Evolutionary conservation across 2,329 filamentous ascomycete genomes (phyloP), one percentile per base, ranked within the genome.

Genomic region (Alternaria brassicae): DNA sequence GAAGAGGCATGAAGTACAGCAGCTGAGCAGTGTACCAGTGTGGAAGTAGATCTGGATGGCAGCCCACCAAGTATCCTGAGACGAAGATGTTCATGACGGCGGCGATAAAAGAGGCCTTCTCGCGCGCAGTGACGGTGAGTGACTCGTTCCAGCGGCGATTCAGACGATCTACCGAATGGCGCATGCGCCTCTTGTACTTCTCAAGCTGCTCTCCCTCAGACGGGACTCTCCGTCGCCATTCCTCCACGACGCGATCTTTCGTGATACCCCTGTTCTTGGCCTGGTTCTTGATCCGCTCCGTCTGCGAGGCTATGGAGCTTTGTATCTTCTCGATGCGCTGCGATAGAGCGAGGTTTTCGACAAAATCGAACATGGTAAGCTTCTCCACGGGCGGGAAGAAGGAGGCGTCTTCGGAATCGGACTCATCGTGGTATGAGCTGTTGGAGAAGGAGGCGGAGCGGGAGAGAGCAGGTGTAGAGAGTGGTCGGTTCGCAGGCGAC

Each of bases 51-150:
- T 96, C 84, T 0, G 95, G 93, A 69, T 85, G 89, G 28, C 88
- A 92, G 61, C 95, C 95, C 53, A 99, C 91, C 45, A 99, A 82
- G 77, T 97, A 98, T 58, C 94, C 95, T 67, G 92, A 96, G 75
- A 98, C 88, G 79, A 99, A 96, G 77, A 99, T 95, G 80, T 99
- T 99, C 81, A 97, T 87, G 67, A 97, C 93, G 71, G 93, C 95
- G 61, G 89, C 94, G 63, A 99, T 97, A 79, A 99, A 99, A 6
- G 94, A 93, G 48, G 96, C 83, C 84, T 99, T 99, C 81, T 99
- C 95, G 58, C 93, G 89, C 49, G 91, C 79, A 1, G 93, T 97
- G 69, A 99, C 93, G 8, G 88, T 89, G 72, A 92, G 92, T 17
- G 91, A 92, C 73, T 97, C 91, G 74, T 91, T 95, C 93, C 94